Evolutionary conservation across 225 moss, liverwort and hornwort genomes (phyloP).

Genomic region (Bryum argenteum): DNA sequence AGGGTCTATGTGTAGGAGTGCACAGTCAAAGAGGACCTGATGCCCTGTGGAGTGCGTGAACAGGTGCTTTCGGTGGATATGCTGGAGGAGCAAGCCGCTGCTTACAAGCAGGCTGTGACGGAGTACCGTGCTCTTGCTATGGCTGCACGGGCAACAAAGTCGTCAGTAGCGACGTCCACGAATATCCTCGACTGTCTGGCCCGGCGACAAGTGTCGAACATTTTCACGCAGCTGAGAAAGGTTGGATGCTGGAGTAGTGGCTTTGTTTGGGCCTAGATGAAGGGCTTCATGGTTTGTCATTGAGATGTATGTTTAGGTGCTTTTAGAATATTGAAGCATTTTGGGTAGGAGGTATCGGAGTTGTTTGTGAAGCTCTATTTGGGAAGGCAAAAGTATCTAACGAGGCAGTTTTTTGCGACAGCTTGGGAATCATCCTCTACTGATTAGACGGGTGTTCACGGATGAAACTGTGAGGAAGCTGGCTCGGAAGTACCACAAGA

Average conservation of each 20-base stretch:
- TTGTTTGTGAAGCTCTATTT: neutral
- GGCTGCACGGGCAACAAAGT: constrained; percentile 63
- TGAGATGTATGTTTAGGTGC: neutral
- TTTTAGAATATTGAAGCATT: constrained; percentile 1
- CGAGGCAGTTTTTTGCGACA: constrained; percentile 28
- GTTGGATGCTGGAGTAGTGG: constrained; percentile 31
- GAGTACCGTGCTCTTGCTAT: constrained; percentile 81
- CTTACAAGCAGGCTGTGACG: constrained; percentile 79
- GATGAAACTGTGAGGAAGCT: constrained; percentile 69
- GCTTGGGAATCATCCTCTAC: constrained; percentile 88
- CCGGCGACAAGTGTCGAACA: constrained; percentile 84
- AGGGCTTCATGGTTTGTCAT: neutral
- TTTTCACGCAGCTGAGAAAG: constrained; percentile 94
- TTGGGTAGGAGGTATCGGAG: neutral
- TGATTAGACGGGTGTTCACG: constrained; percentile 82
- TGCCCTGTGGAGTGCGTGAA: constrained; percentile 17
- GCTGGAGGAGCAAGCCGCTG: constrained; percentile 70
- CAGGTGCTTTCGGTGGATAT: constrained; percentile 75
- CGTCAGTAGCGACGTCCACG: constrained; percentile 50
- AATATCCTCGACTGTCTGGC: constrained; percentile 61
- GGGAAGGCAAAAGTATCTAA: constrained; percentile 12
- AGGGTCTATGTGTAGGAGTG: neutral
- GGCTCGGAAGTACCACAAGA: constrained; percentile 72
- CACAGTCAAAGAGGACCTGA: neutral
- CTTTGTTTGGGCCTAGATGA: neutral